phyloP scores from a whole-genome alignment of 2,329 filamentous ascomycete genomes.

The Lachnellula subtilissima region DNA sequence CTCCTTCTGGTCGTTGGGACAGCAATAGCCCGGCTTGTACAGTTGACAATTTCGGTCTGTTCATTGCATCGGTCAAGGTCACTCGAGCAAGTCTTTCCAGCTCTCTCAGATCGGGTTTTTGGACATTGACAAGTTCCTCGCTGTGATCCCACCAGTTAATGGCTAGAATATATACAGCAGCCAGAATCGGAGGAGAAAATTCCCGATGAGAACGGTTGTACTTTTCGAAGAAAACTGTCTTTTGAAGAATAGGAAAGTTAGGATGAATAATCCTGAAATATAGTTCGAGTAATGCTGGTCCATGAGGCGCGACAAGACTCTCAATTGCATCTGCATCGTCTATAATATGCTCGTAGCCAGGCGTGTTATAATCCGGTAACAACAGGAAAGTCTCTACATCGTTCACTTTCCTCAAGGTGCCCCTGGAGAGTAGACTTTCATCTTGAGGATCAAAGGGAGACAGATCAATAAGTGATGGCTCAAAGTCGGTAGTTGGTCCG shows the following conservation, averaged over 20 bases:
- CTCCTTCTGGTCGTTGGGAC: slow-evolving; percentile 69
- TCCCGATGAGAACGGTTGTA: slow-evolving; percentile 68
- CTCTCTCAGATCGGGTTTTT: slow-evolving; percentile 66
- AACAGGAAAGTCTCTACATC: slow-evolving; percentile 75
- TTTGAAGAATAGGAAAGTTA: slow-evolving; percentile 77
- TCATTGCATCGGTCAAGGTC: slow-evolving; percentile 71
- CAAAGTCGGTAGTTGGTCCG: slow-evolving; percentile 76
- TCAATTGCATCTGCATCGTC: slow-evolving; percentile 71
- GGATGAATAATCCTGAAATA: slow-evolving; percentile 81
- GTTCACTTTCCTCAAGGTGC: slow-evolving; percentile 69
- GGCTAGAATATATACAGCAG: slow-evolving; percentile 78
- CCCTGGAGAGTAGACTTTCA: slow-evolving; percentile 68
- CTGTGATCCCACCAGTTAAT: slow-evolving; percentile 84
- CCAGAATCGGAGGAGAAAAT: slow-evolving; percentile 71
- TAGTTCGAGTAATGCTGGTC: slow-evolving; percentile 70
- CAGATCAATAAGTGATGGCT: slow-evolving; percentile 76
- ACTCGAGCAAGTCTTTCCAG: slow-evolving; percentile 70
- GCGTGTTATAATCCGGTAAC: slow-evolving; percentile 68
- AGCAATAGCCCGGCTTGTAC: slow-evolving; percentile 73
- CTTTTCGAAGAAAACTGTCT: slow-evolving; percentile 73
- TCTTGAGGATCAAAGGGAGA: slow-evolving; percentile 77
- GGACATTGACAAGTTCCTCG: slow-evolving; percentile 56
- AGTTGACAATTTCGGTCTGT: slow-evolving; percentile 75
- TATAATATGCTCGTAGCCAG: slow-evolving; percentile 64
- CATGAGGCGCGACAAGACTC: slow-evolving; percentile 68